Evolutionary conservation across 2,329 filamentous ascomycete genomes (phyloP).

Genomic region (Microascus cirrosus): DNA sequence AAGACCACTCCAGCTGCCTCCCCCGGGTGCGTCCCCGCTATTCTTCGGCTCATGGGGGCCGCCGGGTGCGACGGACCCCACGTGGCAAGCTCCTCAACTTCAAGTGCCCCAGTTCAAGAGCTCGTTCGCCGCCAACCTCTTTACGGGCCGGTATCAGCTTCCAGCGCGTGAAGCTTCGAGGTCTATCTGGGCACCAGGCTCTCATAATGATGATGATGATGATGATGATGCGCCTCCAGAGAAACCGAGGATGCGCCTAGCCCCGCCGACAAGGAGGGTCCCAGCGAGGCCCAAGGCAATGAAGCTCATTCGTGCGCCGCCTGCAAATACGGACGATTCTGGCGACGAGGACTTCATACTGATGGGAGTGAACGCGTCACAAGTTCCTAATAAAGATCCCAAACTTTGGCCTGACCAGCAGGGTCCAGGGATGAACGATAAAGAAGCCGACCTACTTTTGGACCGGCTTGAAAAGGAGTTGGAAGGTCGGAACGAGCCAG

Average conservation of each 20-base stretch:
- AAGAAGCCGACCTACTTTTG: background rate
- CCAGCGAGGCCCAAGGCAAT: slow-evolving; percentile 5
- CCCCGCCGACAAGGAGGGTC: background rate
- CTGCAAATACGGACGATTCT: slow-evolving; percentile 2
- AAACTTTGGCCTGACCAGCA: background rate
- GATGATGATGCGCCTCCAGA: slow-evolving; percentile 11
- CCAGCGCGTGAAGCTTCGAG: slow-evolving; percentile 15
- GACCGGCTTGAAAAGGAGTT: too few relatives aligned
- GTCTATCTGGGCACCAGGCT: slow-evolving; percentile 21
- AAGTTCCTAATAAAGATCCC: background rate
- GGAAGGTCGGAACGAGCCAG: background rate
- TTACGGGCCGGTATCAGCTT: slow-evolving; percentile 19
- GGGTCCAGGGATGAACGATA: background rate
- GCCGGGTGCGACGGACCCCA: slow-evolving; percentile 4
- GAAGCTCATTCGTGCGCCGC: slow-evolving; percentile 4
- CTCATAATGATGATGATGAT: slow-evolving; percentile 11
- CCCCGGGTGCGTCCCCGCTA: background rate
- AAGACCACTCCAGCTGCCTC: background rate
- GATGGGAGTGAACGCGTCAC: background rate
- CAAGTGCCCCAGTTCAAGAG: slow-evolving; percentile 8
- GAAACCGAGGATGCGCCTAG: background rate
- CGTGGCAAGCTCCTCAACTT: slow-evolving; percentile 9
- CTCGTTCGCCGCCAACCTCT: slow-evolving; percentile 7
- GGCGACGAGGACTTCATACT: slow-evolving; percentile 6
- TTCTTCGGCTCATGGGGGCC: background rate